Conservation (phyloP, 2,329 filamentous ascomycete species). For the Botryotinia globosa region DNA sequence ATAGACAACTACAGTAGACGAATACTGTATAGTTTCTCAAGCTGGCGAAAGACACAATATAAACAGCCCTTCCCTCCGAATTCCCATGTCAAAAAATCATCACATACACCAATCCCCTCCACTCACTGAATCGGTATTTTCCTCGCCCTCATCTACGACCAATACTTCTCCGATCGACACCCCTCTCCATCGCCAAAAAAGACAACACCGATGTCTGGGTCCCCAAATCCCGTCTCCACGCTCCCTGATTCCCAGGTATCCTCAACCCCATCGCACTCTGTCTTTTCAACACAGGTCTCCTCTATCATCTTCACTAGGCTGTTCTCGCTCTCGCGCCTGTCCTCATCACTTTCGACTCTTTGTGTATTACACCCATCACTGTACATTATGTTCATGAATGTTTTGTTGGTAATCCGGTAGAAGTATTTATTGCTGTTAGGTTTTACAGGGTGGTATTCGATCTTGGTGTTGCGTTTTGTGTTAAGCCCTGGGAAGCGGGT, state of each 20-base stretch:
- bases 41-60: no score
- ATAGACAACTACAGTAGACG: no score
- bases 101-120: no score
- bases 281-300: neutral
- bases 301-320: conserved; percentile 10
- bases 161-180: conserved; percentile 41
- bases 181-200: conserved; percentile 30
- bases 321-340: conserved; percentile 9
- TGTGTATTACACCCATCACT: neutral
- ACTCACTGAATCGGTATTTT: neutral
- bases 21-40: no score
- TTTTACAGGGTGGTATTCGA: neutral
- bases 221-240: conserved; percentile 30
- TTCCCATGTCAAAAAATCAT: no score
- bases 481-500: neutral
- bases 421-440: conserved; percentile 2
- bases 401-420: conserved; percentile 3
- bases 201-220: conserved; percentile 22
- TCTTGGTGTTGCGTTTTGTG: neutral
- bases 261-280: neutral
- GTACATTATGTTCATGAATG: conserved; percentile 14
- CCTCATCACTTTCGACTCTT: conserved; percentile 5
- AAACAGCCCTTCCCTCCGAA: no score
- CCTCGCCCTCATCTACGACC: conserved; percentile 7
- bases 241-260: neutral